Evolutionary conservation across 2,329 filamentous ascomycete species (phyloP).

Genomic region (Paracoccidioides brasiliensis): DNA sequence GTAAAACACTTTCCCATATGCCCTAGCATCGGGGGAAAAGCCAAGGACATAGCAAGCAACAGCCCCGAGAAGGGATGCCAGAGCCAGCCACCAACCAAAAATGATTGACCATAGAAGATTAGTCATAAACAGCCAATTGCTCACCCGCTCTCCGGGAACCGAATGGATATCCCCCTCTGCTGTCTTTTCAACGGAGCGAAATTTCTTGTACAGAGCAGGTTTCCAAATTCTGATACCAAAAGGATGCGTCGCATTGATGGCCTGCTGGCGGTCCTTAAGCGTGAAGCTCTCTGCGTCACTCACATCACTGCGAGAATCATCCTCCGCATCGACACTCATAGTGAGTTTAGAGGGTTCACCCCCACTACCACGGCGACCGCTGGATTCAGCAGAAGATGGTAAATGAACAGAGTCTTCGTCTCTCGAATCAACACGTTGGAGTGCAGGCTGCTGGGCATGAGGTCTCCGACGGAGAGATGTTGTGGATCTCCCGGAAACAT

Average conservation of each 20-base stretch:
- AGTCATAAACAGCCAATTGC: conserved; percentile 70
- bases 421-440: conserved; percentile 25
- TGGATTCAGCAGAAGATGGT: conserved; percentile 19
- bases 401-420: conserved; percentile 27
- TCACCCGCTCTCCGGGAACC: conserved; percentile 75
- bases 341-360: conserved; percentile 30
- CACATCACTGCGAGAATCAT: conserved; percentile 56
- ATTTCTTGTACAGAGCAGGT: conserved; percentile 94
- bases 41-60: conserved; percentile 66
- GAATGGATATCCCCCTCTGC: conserved; percentile 97
- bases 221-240: conserved; percentile 99
- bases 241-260: conserved; percentile 96
- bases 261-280: conserved; percentile 87
- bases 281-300: conserved; percentile 98
- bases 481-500: conserved; percentile 17
- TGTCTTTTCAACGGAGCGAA: conserved; percentile 86
- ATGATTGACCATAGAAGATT: conserved; percentile 81
- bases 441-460: conserved; percentile 19
- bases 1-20: conserved; percentile 75
- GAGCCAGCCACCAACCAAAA: conserved; percentile 93
- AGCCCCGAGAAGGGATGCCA: conserved; percentile 61
- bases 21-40: conserved; percentile 63
- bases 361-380: conserved; percentile 19
- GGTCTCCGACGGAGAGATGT: conserved; percentile 30
- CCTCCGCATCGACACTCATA: conserved; percentile 41